Evolutionary conservation across 2,329 filamentous ascomycete species (phyloP).

Genomic region (Ophiocordyceps camponoti-saundersi): DNA sequence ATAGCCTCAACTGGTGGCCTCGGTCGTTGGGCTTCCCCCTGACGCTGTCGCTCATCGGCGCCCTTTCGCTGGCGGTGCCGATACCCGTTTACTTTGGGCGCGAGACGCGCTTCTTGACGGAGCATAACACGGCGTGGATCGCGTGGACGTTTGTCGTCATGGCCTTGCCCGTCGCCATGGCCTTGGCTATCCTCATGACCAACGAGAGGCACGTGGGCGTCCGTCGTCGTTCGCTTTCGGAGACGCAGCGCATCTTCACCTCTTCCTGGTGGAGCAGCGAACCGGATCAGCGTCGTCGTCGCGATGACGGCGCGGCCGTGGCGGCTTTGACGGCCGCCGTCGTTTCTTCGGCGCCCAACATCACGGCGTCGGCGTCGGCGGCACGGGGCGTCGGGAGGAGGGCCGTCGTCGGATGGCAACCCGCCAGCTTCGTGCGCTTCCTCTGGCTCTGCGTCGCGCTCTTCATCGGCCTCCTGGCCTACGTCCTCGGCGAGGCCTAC

Average conservation of each 20-base stretch:
- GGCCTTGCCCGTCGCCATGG: slow-evolving; percentile 50
- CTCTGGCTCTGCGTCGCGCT: slow-evolving; percentile 53
- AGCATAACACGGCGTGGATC: slow-evolving; percentile 52
- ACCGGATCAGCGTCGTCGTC: slow-evolving; percentile 22
- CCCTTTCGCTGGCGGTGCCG: slow-evolving; percentile 40
- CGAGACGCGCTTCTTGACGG: slow-evolving; percentile 32
- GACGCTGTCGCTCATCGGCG: slow-evolving; percentile 44
- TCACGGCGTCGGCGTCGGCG: slow-evolving; percentile 2
- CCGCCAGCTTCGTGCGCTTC: slow-evolving; percentile 50
- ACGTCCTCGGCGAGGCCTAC: slow-evolving; percentile 51
- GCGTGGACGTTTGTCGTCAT: slow-evolving; percentile 54
- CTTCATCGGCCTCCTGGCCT: slow-evolving; percentile 44
- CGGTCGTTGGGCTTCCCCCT: slow-evolving; percentile 44
- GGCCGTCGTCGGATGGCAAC: slow-evolving; percentile 30
- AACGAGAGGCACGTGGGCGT: slow-evolving; percentile 44
- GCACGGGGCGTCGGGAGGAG: not conserved
- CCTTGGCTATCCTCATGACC: slow-evolving; percentile 44
- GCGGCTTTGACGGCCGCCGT: slow-evolving; percentile 1
- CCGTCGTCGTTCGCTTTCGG: slow-evolving; percentile 40
- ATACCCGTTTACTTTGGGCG: slow-evolving; percentile 42
- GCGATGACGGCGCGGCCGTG: slow-evolving; percentile 15
- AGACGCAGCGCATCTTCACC: slow-evolving; percentile 52
- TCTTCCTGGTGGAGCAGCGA: slow-evolving; percentile 49
- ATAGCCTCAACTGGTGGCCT: slow-evolving; percentile 57
- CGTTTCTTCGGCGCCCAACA: slow-evolving; percentile 7